Percentiles rank a stretch among this genome's conserved stretches.
phyloP scores from a whole-genome alignment of 1,139 yeast genomes.

The Blastobotrys elegans region DNA sequence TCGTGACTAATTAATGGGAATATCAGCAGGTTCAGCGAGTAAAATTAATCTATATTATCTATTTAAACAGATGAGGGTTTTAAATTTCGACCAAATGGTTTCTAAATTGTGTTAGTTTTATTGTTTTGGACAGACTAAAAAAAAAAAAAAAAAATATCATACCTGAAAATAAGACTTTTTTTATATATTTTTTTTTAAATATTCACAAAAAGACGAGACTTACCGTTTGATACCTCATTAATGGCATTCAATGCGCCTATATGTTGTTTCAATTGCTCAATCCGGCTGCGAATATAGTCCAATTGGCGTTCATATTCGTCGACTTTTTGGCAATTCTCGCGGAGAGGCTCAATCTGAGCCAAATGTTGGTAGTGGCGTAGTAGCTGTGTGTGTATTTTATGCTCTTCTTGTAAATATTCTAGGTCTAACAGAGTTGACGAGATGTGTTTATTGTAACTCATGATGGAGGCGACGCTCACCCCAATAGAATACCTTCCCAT shows the following conservation, averaged over 20 bases:
- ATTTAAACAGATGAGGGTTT: not conserved
- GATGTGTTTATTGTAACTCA: not conserved
- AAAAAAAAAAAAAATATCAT: too few relatives aligned
- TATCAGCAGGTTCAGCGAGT: too few relatives aligned
- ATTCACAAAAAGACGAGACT: not conserved
- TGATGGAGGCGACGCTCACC: not conserved
- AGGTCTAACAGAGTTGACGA: constrained; percentile 1
- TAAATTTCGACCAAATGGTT: not conserved
- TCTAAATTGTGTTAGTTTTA: not conserved
- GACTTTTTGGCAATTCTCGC: not conserved
- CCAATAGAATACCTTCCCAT: not conserved
- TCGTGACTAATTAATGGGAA: too few relatives aligned
- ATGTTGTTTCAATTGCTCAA: not conserved
- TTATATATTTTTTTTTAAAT: not conserved
- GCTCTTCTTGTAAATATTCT: constrained; percentile 6
- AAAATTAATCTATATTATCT: too few relatives aligned
- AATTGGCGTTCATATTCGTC: constrained; percentile 2
- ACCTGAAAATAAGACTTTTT: not conserved
- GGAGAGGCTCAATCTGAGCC: not conserved
- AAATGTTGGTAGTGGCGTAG: not conserved
- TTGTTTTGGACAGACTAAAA: too few relatives aligned
- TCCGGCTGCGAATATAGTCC: not conserved
- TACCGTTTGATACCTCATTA: not conserved
- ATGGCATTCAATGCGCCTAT: not conserved
- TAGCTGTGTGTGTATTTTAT: not conserved